Base-by-base conservation (phyloP, 2,329 filamentous ascomycete genomes). In the Bipolaris victoriae region DNA sequence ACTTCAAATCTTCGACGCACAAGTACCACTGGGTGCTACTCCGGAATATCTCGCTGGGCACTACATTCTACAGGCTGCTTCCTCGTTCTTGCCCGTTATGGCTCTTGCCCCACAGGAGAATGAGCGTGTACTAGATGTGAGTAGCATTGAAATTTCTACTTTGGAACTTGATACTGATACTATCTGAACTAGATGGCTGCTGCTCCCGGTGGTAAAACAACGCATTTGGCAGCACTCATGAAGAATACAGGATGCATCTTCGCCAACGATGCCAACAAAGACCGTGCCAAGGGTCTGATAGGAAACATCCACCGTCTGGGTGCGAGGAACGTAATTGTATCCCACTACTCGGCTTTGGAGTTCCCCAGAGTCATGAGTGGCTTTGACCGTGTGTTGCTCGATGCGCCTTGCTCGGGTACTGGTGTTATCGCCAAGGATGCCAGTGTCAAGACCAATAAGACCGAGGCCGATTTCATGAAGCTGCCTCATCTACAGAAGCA, bases 361-460 rank as follows among this genome's bases (percentile, higher is more conserved):
- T 99, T 98, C 76, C 95, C 95, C 26, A 91, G 88, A 71, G 91
- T 96, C 36, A 92, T 99, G 77, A 95, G 94, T 57, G 95, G 95
- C 11, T 99, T 99, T 62, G 95, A 99, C 77, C 87, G 95, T 62
- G 92, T 99, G 5, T 81, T 98, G 44, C 90, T 98, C 57, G 93
- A 99, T 79, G 93, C 92, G 1, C 95, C 95, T 4, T 98, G 95
- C 81, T 96, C 93, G 3, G 94, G 95, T 67, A 99, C 95, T 0
- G 95, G 95, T 70, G 95, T 99, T 72, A 99, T 99, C 65, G 90
- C 92, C 62, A 99, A 99, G 81, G 95, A 99, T 78, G 87, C 94
- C 31, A 92, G 90, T 64, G 92, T 99, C 67, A 99, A 99, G 50
- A 57, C 55, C 52, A 98, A 97, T 83, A 98, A 98, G 83, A 96